phyloP scores from a whole-genome alignment of 306 rosid genomes.

The Purshia tridentata region DNA sequence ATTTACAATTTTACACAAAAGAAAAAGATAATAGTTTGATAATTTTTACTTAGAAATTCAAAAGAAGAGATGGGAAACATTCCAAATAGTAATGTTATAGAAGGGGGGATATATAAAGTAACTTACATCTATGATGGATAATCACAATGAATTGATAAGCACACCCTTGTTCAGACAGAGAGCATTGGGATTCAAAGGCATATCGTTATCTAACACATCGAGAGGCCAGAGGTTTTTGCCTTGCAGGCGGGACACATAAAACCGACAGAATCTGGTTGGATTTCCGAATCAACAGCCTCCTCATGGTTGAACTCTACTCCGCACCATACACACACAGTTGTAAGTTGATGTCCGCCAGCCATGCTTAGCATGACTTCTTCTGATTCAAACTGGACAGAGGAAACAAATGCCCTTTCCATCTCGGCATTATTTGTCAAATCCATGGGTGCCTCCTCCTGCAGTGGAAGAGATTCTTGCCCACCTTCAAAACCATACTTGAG shows the following conservation, averaged over 20 bases:
- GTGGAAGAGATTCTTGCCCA: conserved; percentile 46
- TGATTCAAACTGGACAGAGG: conserved; percentile 52
- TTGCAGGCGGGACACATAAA: conserved; percentile 80
- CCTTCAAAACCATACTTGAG: conserved; percentile 37
- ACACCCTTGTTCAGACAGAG: not conserved
- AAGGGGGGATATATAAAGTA: too few species aligned
- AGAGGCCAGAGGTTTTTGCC: conserved; percentile 47
- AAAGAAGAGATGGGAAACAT: too few species aligned
- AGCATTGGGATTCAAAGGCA: not conserved
- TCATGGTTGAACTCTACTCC: conserved; percentile 66
- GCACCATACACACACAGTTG: conserved; percentile 69
- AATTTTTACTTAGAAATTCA: too few species aligned
- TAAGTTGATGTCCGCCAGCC: conserved; percentile 41
- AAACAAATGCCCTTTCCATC: conserved; percentile 38
- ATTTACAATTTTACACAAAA: too few species aligned
- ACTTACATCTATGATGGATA: too few species aligned
- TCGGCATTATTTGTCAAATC: conserved; percentile 33
- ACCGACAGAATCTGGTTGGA: conserved; percentile 75
- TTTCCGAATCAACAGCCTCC: conserved; percentile 57
- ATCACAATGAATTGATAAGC: too few species aligned
- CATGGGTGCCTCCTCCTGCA: conserved; percentile 39
- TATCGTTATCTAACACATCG: not conserved
- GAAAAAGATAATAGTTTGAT: too few species aligned
- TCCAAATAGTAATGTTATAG: too few species aligned
- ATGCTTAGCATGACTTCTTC: conserved; percentile 46